Base-by-base conservation (phyloP, 768 basidiomycete species). In the Pluteus cervinus region DNA sequence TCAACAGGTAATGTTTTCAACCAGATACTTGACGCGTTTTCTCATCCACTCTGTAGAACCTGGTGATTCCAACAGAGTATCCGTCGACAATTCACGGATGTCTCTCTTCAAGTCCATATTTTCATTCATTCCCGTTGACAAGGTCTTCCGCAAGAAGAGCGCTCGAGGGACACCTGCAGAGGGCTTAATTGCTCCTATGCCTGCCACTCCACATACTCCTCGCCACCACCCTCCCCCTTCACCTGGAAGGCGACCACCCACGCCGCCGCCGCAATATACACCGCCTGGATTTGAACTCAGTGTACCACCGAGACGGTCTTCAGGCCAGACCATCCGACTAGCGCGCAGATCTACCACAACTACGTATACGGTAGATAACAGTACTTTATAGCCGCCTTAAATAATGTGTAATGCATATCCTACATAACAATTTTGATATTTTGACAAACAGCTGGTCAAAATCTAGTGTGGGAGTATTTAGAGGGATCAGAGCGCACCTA, bases 61-160 rank as follows among this genome's bases (percentile, higher is more conserved):
- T 22, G 68, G 52, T n/a, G n/a, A n/a, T 31, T 67, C 72, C n/a
- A 69, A 75, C 7, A 48, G 52, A n/a, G 41, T 49, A 15, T 36
- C 49, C 8, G 50, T 52, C 24, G 50, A 53, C 11, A 44, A 51
- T 18, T 53, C 56, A 39, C 42, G 76, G 6, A 65, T 73, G 2
- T 86, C 86, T 7, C 66, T 88, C 14, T 76, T 86, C 53, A 79
- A 81, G 41, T 75, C 80, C 9, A 62, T 86, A 32, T 68, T 81
- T 45, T 73, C 70, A 43, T 67, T 57, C 58, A 60, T 72, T 46
- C 58, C 66, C 3, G 57, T 68, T 33, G 62, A 66, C 15, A 52
- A 53, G 52, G 37, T 75, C 40, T 45, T 68, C 43, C 45, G 56
- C 34, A 44, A 7, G 63, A 63, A 28, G 33, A 62, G 7, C 54